Conservation (phyloP, 345 rosid genomes). For the Iberis pinnata region DNA sequence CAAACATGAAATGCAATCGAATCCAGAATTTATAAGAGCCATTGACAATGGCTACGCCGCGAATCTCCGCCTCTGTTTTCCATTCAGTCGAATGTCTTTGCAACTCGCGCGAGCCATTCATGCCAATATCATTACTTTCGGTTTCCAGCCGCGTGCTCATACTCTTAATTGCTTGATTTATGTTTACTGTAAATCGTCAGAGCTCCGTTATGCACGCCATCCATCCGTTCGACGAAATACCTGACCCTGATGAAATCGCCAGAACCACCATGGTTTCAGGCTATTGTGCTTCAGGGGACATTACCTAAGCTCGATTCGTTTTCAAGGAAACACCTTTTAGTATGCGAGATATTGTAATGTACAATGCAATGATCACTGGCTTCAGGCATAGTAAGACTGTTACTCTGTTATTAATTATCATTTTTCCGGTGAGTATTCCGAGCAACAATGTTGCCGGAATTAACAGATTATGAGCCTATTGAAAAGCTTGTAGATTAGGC, state of each 20-base stretch:
- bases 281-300: slow-evolving; percentile 20
- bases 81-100: slow-evolving; percentile 23
- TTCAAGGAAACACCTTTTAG: slow-evolving; percentile 25
- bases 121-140: slow-evolving; percentile 27
- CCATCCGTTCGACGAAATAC: slow-evolving; percentile 26
- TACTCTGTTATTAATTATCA: slow-evolving; percentile 22
- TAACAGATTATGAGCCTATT: no score
- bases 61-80: slow-evolving; percentile 29
- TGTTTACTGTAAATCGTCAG: slow-evolving; percentile 31
- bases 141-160: slow-evolving; percentile 32
- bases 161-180: slow-evolving; percentile 30
- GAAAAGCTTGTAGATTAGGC: no score
- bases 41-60: slow-evolving; percentile 32
- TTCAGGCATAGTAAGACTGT: slow-evolving; percentile 23
- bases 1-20: slow-evolving; percentile 30
- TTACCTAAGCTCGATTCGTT: slow-evolving; percentile 8
- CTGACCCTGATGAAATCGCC: slow-evolving; percentile 30
- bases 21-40: slow-evolving; percentile 28
- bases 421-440: no score
- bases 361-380: slow-evolving; percentile 37
- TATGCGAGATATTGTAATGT: slow-evolving; percentile 32
- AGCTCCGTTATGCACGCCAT: slow-evolving; percentile 26
- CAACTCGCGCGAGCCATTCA: slow-evolving; percentile 26
- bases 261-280: slow-evolving; percentile 38
- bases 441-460: no score